Conservation (phyloP, 352 stramenopile genomes). For the Phytophthora cryptogea region DNA sequence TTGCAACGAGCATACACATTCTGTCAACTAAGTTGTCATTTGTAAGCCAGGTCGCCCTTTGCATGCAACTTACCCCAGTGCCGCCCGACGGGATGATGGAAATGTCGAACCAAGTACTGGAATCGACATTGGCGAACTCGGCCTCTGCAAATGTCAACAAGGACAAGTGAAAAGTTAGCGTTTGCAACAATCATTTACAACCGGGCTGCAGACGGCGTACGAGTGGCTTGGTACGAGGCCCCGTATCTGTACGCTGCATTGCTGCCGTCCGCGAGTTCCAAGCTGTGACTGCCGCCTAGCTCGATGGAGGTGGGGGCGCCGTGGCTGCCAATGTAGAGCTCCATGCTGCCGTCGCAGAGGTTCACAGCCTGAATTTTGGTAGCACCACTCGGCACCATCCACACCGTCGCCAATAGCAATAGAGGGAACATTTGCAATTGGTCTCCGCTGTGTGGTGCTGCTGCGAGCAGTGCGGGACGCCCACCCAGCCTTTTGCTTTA, state of each 20-base stretch:
- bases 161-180: slow-evolving; percentile 3
- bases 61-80: slow-evolving; percentile 29
- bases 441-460: background rate
- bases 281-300: slow-evolving; percentile 12
- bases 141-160: slow-evolving; percentile 40
- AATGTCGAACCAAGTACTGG: slow-evolving; percentile 73
- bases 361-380: slow-evolving; percentile 51
- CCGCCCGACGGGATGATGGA: slow-evolving; percentile 71
- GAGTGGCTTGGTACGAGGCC: slow-evolving; percentile 35
- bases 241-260: slow-evolving; percentile 42
- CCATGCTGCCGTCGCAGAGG: slow-evolving; percentile 41
- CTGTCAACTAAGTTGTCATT: slow-evolving; percentile 15
- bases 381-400: slow-evolving; percentile 5
- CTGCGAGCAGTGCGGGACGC: background rate
- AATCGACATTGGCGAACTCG: slow-evolving; percentile 67
- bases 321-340: slow-evolving; percentile 38
- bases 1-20: slow-evolving; percentile 7
- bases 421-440: slow-evolving; percentile 13
- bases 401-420: slow-evolving; percentile 4
- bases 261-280: slow-evolving; percentile 30
- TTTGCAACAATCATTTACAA: background rate
- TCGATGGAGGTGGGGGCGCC: slow-evolving; percentile 24
- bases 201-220: slow-evolving; percentile 14
- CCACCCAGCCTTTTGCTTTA: slow-evolving; percentile 18
- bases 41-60: slow-evolving; percentile 1